phyloP scores from a whole-genome alignment of 2,329 filamentous ascomycete species.

The Colletotrichum tabaci region DNA sequence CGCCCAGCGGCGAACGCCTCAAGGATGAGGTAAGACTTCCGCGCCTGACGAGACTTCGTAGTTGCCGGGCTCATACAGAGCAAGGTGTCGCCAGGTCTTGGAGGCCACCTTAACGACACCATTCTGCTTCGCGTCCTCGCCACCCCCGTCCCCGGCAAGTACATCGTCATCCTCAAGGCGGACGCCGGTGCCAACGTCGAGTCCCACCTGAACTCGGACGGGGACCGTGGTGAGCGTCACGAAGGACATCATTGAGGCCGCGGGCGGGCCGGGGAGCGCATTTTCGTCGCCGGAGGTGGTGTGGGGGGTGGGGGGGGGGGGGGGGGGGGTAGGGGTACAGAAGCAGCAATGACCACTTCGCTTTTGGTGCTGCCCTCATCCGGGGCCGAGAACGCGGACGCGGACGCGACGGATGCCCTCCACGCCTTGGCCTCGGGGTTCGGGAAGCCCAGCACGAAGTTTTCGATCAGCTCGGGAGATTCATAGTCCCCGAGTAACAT shows the following conservation, averaged over 20 bases:
- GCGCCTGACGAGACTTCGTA: constrained; percentile 7
- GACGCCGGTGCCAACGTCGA: constrained; percentile 49
- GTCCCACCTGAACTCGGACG: constrained; percentile 46
- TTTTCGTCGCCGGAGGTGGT: too few species aligned
- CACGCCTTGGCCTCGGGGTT: too few species aligned
- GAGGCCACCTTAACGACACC: too few species aligned
- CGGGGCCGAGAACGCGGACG: neutral
- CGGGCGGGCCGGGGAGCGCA: constrained; percentile 51
- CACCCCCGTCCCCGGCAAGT: constrained; percentile 53
- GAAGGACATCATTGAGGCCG: constrained; percentile 54
- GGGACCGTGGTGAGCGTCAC: constrained; percentile 56
- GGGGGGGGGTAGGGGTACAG: neutral
- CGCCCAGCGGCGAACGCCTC: constrained; percentile 59
- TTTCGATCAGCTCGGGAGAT: too few species aligned
- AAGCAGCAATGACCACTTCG: neutral
- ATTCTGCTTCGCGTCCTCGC: constrained; percentile 35
- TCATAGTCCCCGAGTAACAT: too few species aligned
- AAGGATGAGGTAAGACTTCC: constrained; percentile 69
- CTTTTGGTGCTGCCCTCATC: neutral
- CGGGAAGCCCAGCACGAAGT: too few species aligned
- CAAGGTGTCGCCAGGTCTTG: too few species aligned
- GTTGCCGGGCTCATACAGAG: too few species aligned
- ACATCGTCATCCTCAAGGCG: constrained; percentile 63
- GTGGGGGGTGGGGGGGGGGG: too few species aligned
- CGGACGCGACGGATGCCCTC: too few species aligned